These are phyloP conservation scores for Linum trigynum DNA, from an alignment of 345 rosid genomes.

Conservation along the genomic window DNA sequence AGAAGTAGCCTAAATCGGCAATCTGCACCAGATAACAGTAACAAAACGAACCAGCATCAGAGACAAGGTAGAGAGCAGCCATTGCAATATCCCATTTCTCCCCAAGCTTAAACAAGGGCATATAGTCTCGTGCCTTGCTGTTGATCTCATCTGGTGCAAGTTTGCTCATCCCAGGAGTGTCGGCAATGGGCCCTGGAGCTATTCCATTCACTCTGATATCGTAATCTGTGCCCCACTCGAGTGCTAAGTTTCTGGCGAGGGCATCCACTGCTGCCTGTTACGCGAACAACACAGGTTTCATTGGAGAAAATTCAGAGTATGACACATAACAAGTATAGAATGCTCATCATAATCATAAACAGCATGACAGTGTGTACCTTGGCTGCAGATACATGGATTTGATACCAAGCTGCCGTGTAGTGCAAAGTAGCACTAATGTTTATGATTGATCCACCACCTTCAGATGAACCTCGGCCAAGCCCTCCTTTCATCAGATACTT, in stretches of 20 bases:
- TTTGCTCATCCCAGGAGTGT: constrained; percentile 73
- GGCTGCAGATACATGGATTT: constrained; percentile 79
- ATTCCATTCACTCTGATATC: constrained; percentile 57
- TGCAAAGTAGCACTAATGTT: constrained; percentile 79
- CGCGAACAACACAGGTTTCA: too few species aligned
- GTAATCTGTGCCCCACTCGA: constrained; percentile 78
- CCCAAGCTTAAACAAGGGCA: constrained; percentile 56
- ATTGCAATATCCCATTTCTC: constrained; percentile 84
- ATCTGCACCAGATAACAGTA: background rate
- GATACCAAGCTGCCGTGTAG: constrained; percentile 75
- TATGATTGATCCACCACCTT: constrained; percentile 46
- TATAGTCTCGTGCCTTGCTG: constrained; percentile 27
- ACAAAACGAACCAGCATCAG: constrained; percentile 50
- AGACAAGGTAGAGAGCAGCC: constrained; percentile 67
- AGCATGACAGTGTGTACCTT: constrained; percentile 31
- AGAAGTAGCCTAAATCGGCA: background rate
- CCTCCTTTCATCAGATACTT: constrained; percentile 68
- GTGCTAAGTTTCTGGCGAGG: constrained; percentile 57
- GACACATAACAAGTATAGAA: background rate
- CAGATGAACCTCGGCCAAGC: constrained; percentile 33
- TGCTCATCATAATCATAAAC: background rate
- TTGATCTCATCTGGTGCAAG: constrained; percentile 58
- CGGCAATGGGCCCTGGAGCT: constrained; percentile 77
- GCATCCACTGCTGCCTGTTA: constrained; percentile 75
- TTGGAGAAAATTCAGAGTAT: background rate